Evolutionary conservation across 2,329 filamentous ascomycete genomes (phyloP), one percentile per base, ranked within the genome.

Genomic region (Phyllosticta citribraziliensis): DNA sequence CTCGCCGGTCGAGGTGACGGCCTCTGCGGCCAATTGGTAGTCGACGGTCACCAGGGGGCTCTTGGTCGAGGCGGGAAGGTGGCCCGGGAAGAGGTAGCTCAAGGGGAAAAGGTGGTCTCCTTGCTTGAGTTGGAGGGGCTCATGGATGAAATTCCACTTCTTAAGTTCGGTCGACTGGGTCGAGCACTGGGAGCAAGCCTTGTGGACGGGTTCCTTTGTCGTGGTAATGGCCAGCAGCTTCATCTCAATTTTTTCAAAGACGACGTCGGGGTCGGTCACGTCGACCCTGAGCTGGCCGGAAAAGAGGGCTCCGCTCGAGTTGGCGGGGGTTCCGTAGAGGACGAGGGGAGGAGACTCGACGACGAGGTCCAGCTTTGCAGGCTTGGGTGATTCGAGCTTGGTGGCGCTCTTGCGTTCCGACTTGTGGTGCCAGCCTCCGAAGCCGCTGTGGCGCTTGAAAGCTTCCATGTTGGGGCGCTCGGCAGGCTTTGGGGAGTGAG

Each of bases 271-370:
- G 58, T 91, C 87, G 64, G 82, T 82, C 68, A 96, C 83, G 50
- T 84, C 79, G 60, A 97, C 75, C 67, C 87, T 84, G 67, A 97
- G 78, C 72, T 91, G 88, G 30, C 91, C 91, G 0, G 91, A 95
- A 57, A 97, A 83, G 63, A 97, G 79, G 6, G 91, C 91, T 61
- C 93, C 93, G 2, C 87, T 88, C 67, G 91, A 96, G 66, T 83
- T 82, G 64, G 86, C 82, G 0, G 89, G 80, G 24, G 82, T 79
- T 64, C 91, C 91, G 69, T 94, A 89, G 75, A 96, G 87, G 54
- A 97, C 84, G 19, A 93, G 81, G 2, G 92, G 92, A 1, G 91
- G 91, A 12, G 89, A 95, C 78, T 97, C 92, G 65, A 97, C 88
- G 67, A 80, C 73, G 68, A 87, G 78, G 62, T 82, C 78, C 65